phyloP scores from a whole-genome alignment of 2,329 filamentous ascomycete species.

The Immersiporthe knoxdaviesiana region DNA sequence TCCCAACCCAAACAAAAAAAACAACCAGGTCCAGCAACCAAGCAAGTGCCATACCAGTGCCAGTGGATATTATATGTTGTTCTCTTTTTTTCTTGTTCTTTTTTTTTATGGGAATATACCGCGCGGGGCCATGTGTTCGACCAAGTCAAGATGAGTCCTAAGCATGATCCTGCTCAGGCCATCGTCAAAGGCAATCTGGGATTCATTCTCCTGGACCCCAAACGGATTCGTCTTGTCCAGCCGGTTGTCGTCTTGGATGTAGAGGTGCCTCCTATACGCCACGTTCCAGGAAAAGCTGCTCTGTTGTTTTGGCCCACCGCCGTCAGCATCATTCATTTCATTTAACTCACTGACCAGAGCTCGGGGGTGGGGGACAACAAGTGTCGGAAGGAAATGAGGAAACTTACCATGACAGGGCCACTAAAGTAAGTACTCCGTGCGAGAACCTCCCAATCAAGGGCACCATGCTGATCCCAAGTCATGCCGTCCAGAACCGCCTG shows the following conservation, averaged over 20 bases:
- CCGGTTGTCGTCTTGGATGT: constrained; percentile 8
- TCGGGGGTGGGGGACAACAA: no score
- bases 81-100: no score
- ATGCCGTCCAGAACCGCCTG: neutral
- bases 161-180: constrained; percentile 21
- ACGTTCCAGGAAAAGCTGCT: constrained; percentile 24
- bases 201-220: constrained; percentile 7
- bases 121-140: constrained; percentile 10
- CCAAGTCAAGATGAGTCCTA: neutral
- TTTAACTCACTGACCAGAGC: neutral
- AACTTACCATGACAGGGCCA: constrained; percentile 8
- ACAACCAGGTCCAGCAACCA: neutral
- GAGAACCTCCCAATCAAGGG: constrained; percentile 18
- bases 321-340: neutral
- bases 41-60: neutral
- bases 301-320: neutral
- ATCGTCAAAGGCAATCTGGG: constrained; percentile 13
- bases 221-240: constrained; percentile 14
- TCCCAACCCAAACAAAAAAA: neutral
- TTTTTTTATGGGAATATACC: constrained; percentile 16
- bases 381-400: no score
- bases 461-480: constrained; percentile 22
- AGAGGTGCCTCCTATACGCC: constrained; percentile 16
- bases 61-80: no score
- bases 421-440: constrained; percentile 20